These are phyloP conservation scores for Trichomonascaceae sp. DNA, from an alignment of 1,139 yeast species.

Conservation along the genomic window DNA sequence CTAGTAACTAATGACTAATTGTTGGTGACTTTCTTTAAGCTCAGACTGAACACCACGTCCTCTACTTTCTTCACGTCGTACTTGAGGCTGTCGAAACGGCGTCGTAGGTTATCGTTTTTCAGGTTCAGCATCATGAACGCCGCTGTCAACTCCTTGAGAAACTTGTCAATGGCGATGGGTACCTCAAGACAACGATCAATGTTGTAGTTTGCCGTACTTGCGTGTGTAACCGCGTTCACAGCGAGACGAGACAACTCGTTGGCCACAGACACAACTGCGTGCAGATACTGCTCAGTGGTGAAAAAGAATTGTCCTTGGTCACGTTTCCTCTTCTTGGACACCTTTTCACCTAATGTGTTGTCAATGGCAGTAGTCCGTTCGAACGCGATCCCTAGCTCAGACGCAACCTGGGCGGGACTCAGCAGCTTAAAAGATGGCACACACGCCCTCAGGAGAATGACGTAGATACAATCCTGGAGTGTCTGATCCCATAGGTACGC, in stretches of 20 bases:
- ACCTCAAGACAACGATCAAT: slow-evolving; percentile 5
- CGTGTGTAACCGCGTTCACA: slow-evolving; percentile 20
- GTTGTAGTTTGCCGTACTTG: slow-evolving; percentile 5
- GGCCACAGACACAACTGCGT: slow-evolving; percentile 18
- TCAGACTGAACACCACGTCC: slow-evolving; percentile 22
- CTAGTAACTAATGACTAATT: too few relatives aligned
- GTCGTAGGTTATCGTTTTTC: slow-evolving; percentile 23
- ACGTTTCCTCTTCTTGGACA: too few relatives aligned
- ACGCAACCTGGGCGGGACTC: too few relatives aligned
- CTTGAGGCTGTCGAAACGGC: slow-evolving; percentile 22
- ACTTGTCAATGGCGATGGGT: slow-evolving; percentile 11
- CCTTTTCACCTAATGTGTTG: too few relatives aligned
- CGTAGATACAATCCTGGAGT: slow-evolving; percentile 15
- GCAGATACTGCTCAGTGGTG: slow-evolving; percentile 22
- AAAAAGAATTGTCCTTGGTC: slow-evolving; percentile 10
- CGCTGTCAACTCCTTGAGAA: slow-evolving; percentile 21
- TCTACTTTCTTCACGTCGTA: slow-evolving; percentile 26
- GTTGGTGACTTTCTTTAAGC: too few relatives aligned
- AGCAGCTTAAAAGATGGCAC: too few relatives aligned
- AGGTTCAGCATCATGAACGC: slow-evolving; percentile 22
- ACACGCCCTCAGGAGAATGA: too few relatives aligned
- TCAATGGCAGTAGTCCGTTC: too few relatives aligned
- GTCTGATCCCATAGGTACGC: slow-evolving; percentile 14
- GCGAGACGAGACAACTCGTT: slow-evolving; percentile 22
- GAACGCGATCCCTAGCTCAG: too few relatives aligned